These are phyloP conservation scores for Apiospora koreana DNA, from an alignment of 2,329 filamentous ascomycete species.

Conservation along the genomic window DNA sequence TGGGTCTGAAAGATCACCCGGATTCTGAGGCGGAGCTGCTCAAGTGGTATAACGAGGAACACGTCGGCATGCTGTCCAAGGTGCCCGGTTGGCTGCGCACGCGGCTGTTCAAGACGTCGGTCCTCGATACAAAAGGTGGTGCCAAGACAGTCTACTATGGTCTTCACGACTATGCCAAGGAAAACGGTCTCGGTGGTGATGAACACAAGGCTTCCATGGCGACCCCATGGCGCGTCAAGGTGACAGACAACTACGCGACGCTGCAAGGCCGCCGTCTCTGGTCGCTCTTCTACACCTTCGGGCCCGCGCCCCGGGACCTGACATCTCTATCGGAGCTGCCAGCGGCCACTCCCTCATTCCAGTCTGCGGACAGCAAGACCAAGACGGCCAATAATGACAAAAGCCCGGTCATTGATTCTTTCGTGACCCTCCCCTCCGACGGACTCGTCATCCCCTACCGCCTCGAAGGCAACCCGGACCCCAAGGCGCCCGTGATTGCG, in stretches of 20 bases:
- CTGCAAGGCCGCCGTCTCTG: slow-evolving; percentile 62
- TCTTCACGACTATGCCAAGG: slow-evolving; percentile 70
- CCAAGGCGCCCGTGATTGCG: slow-evolving; percentile 70
- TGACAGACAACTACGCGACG: slow-evolving; percentile 60
- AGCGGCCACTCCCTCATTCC: slow-evolving; percentile 48
- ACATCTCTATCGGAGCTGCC: slow-evolving; percentile 53
- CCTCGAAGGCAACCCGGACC: slow-evolving; percentile 70
- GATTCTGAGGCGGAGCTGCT: slow-evolving; percentile 54
- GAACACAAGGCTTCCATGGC: slow-evolving; percentile 64
- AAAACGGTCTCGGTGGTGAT: slow-evolving; percentile 66
- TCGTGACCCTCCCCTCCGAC: slow-evolving; percentile 67
- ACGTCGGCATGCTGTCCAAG: slow-evolving; percentile 69
- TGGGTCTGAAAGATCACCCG: slow-evolving; percentile 53
- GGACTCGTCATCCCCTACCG: slow-evolving; percentile 70
- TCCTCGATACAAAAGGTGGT: slow-evolving; percentile 46
- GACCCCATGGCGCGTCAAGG: slow-evolving; percentile 61
- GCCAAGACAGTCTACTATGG: slow-evolving; percentile 60
- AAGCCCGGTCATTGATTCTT: slow-evolving; percentile 64
- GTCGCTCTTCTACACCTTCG: slow-evolving; percentile 78
- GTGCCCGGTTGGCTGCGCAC: slow-evolving; percentile 79
- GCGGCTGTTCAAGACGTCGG: slow-evolving; percentile 68
- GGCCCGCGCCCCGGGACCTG: slow-evolving; percentile 71
- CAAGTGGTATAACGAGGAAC: slow-evolving; percentile 76
- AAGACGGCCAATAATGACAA: slow-evolving; percentile 50
- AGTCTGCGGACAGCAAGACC: slow-evolving; percentile 55